These are phyloP conservation scores for Polytrichum commune DNA, from an alignment of 225 moss, liverwort and hornwort species.

Conservation along the genomic window DNA sequence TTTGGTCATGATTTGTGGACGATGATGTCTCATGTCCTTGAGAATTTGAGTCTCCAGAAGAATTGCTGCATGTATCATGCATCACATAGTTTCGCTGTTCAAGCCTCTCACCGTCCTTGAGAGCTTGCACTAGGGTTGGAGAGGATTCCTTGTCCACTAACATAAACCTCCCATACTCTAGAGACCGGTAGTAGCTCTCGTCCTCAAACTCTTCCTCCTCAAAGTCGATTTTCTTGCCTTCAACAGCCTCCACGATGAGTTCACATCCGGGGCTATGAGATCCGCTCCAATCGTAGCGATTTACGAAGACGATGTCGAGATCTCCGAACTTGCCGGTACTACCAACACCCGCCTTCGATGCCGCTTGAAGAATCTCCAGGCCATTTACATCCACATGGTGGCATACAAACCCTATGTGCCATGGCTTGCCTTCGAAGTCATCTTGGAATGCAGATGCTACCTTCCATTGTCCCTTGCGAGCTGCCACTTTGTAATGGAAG, in stretches of 20 bases:
- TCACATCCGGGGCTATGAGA: slow-evolving; percentile 20
- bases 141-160: slow-evolving; percentile 36
- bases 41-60: no score
- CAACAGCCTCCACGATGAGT: slow-evolving; percentile 18
- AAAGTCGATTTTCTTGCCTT: slow-evolving; percentile 11
- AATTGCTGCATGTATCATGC: no score
- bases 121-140: slow-evolving; percentile 22
- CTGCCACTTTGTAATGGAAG: slow-evolving; percentile 19
- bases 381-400: slow-evolving; percentile 30
- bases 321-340: slow-evolving; percentile 7
- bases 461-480: slow-evolving; percentile 45
- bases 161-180: slow-evolving; percentile 34
- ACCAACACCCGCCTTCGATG: slow-evolving; percentile 15
- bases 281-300: slow-evolving; percentile 40
- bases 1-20: background rate
- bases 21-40: background rate
- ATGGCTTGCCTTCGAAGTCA: slow-evolving; percentile 1
- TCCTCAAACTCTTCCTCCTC: slow-evolving; percentile 8
- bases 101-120: slow-evolving; percentile 41
- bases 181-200: slow-evolving; percentile 16
- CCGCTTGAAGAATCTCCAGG: slow-evolving; percentile 19
- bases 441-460: slow-evolving; percentile 17
- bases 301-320: slow-evolving; percentile 23
- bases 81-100: slow-evolving; percentile 21
- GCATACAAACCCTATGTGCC: slow-evolving; percentile 39